Conservation (phyloP, 495 filamentous ascomycete genomes). For the Aspergillus campestris region DNA sequence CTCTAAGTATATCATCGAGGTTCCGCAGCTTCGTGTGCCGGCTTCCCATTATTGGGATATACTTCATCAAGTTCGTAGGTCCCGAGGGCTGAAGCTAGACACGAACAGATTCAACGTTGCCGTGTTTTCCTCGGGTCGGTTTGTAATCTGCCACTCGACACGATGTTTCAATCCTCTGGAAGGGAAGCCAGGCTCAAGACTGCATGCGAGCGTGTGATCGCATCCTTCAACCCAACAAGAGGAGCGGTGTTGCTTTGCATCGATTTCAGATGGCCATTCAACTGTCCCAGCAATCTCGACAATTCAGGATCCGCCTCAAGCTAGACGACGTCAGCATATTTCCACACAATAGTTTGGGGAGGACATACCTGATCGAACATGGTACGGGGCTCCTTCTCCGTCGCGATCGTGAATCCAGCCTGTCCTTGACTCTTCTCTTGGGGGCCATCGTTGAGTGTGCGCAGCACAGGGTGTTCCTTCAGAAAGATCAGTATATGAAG, state of each 20-base stretch:
- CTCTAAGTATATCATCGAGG: too few species aligned
- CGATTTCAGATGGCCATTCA: slow-evolving; percentile 48
- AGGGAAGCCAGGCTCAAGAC: slow-evolving; percentile 38
- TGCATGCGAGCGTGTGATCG: slow-evolving; percentile 40
- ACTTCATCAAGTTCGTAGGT: too few species aligned
- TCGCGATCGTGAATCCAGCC: slow-evolving; percentile 21
- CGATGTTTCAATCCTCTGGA: slow-evolving; percentile 27
- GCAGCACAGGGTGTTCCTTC: slow-evolving; percentile 38
- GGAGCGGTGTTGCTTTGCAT: slow-evolving; percentile 48
- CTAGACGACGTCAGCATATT: slow-evolving; percentile 16
- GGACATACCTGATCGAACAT: slow-evolving; percentile 26
- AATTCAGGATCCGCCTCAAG: slow-evolving; percentile 35
- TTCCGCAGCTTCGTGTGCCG: too few species aligned
- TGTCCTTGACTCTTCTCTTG: slow-evolving; percentile 7
- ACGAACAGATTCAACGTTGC: too few species aligned
- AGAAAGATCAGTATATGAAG: slow-evolving; percentile 3
- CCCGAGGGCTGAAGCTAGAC: too few species aligned
- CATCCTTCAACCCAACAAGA: slow-evolving; percentile 42
- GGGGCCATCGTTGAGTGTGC: slow-evolving; percentile 21
- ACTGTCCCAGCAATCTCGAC: slow-evolving; percentile 30
- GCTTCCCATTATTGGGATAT: too few species aligned
- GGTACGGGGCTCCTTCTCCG: slow-evolving; percentile 13
- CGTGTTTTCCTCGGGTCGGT: too few species aligned
- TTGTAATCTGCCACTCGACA: too few species aligned
- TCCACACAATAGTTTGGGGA: not conserved